Percentiles rank a stretch among this genome's conserved stretches.
Conservation (phyloP, 2,329 filamentous ascomycete species). For the Paracoccidioides brasiliensis region DNA sequence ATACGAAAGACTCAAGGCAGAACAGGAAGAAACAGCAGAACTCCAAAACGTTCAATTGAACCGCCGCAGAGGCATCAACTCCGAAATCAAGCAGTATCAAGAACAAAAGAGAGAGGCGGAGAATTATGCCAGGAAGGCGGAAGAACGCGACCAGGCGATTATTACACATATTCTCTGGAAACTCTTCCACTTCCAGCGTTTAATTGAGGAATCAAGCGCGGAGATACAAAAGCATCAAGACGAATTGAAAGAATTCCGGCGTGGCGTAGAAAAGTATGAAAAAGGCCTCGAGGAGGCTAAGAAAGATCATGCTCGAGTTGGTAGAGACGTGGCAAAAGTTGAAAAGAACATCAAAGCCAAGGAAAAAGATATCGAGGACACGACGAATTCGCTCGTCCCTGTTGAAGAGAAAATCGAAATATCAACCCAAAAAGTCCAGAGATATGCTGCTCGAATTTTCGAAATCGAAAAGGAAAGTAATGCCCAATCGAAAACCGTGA, state of each 20-base stretch:
- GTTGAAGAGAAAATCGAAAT: slow-evolving; percentile 85
- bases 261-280: slow-evolving; percentile 76
- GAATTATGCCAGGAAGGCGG: slow-evolving; percentile 78
- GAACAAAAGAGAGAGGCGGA: slow-evolving; percentile 95
- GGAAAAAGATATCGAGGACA: slow-evolving; percentile 76
- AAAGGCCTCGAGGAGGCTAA: slow-evolving; percentile 66
- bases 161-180: slow-evolving; percentile 95
- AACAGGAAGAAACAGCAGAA: slow-evolving; percentile 75
- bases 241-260: slow-evolving; percentile 81
- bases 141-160: slow-evolving; percentile 80
- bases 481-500: slow-evolving; percentile 52
- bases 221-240: slow-evolving; percentile 91
- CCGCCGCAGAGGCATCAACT: slow-evolving; percentile 84
- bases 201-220: slow-evolving; percentile 81
- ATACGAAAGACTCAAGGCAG: slow-evolving; percentile 79
- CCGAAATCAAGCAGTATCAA: slow-evolving; percentile 93
- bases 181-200: slow-evolving; percentile 82
- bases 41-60: slow-evolving; percentile 81
- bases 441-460: slow-evolving; percentile 53
- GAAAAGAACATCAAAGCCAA: slow-evolving; percentile 76
- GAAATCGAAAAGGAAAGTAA: slow-evolving; percentile 66
- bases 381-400: slow-evolving; percentile 72
- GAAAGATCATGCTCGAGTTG: slow-evolving; percentile 65
- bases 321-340: slow-evolving; percentile 63
- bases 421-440: slow-evolving; percentile 56